Conservation (phyloP, 805 yeast species). For the Dipodascopsis tothii region DNA sequence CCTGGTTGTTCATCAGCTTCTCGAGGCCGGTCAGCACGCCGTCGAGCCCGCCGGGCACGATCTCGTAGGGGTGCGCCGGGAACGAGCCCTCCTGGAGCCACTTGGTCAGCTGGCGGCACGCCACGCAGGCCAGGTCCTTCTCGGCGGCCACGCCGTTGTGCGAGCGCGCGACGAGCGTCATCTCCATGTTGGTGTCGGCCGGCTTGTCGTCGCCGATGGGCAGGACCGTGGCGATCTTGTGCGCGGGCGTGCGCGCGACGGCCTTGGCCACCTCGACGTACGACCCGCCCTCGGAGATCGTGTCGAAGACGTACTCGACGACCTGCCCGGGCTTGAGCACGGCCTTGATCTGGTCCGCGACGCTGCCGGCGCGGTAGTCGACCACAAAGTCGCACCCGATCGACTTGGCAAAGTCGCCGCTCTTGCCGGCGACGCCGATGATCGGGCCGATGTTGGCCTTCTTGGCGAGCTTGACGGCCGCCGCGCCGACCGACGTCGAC, state of each 20-base stretch:
- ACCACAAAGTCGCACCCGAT: constrained; percentile 14
- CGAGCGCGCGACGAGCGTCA: constrained; percentile 6
- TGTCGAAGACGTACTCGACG: constrained; percentile 12
- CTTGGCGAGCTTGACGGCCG: constrained; percentile 15
- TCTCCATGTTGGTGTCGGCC: constrained; percentile 2
- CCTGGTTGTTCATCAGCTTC: constrained; percentile 7
- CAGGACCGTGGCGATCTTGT: constrained; percentile 8
- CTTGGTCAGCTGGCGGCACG: constrained; percentile 12
- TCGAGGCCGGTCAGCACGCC: constrained; percentile 9
- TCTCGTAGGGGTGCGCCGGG: constrained; percentile 6
- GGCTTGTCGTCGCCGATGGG: constrained; percentile 1
- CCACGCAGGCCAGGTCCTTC: constrained; percentile 14
- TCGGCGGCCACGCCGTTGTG: constrained; percentile 10
- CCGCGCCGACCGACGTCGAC: constrained; percentile 15
- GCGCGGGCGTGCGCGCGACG: constrained; percentile 6
- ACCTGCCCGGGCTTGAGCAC: constrained; percentile 11
- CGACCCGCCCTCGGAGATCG: constrained; percentile 10
- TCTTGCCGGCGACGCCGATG: constrained; percentile 18
- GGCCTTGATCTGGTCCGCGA: constrained; percentile 7
- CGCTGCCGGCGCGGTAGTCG: constrained; percentile 11
- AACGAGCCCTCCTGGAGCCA: constrained; percentile 16
- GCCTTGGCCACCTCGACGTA: constrained; percentile 4
- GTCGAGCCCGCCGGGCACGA: constrained; percentile 14
- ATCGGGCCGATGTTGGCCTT: constrained; percentile 18
- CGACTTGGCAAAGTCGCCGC: constrained; percentile 7